phyloP scores from a whole-genome alignment of 1,139 yeast genomes.

The Casaregolazyma lundiana region DNA sequence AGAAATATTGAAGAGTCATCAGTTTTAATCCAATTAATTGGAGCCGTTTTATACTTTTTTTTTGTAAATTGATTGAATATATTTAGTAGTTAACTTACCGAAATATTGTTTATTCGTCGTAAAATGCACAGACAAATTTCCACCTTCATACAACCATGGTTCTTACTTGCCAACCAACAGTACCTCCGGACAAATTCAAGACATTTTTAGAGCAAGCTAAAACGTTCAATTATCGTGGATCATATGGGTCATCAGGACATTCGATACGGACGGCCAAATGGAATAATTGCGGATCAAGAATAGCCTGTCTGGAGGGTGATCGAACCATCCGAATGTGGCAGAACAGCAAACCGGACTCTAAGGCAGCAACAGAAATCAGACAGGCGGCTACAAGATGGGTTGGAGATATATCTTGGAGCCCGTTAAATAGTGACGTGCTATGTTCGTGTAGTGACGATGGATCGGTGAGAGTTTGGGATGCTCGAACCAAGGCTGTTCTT shows the following conservation, averaged over 20 bases:
- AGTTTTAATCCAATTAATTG: no score
- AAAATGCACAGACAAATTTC: no score
- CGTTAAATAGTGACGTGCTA: conserved; percentile 46
- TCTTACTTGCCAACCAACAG: conserved; percentile 3
- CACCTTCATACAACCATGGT: conserved; percentile 1
- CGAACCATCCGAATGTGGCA: conserved; percentile 28
- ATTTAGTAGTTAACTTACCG: no score
- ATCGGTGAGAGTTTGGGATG: conserved; percentile 53
- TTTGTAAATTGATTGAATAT: no score
- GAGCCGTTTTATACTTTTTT: no score
- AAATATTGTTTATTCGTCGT: no score
- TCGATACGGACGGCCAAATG: conserved; percentile 21
- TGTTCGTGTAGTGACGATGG: conserved; percentile 58
- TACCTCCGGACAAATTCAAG: conserved; percentile 4
- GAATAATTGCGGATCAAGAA: conserved; percentile 28
- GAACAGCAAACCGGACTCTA: conserved; percentile 24
- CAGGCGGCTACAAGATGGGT: conserved; percentile 42
- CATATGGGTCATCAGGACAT: background rate
- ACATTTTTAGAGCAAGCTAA: conserved; percentile 6
- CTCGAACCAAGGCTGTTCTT: conserved; percentile 28
- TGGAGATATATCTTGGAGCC: conserved; percentile 57
- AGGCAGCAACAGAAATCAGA: conserved; percentile 21
- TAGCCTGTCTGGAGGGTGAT: conserved; percentile 27
- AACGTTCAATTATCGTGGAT: conserved; percentile 4
- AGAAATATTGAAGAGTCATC: no score